A percentile compares a stretch with the other conserved stretches of the same genome.
Evolutionary conservation across 1,284 basidiomycete species (phyloP).

Genomic region (Tilletia caries): DNA sequence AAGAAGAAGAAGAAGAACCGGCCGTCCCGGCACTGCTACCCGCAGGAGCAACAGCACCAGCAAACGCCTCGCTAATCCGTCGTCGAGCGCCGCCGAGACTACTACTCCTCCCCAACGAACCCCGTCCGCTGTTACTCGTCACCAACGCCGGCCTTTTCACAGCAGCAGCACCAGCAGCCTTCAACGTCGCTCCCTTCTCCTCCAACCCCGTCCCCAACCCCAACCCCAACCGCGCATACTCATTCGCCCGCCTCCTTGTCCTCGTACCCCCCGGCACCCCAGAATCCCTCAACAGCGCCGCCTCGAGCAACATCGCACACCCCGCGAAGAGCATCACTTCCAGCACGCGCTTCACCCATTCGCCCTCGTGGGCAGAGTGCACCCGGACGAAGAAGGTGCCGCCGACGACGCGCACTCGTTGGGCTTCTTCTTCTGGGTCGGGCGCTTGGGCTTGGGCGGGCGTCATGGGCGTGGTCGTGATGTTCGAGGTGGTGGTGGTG

Average conservation of each 20-base stretch:
- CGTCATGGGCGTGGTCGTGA: too few relatives aligned
- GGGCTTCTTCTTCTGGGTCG: not conserved
- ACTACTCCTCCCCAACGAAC: not conserved
- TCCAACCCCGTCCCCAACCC: not conserved
- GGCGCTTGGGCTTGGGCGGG: too few relatives aligned
- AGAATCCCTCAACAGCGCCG: slow-evolving; percentile 35
- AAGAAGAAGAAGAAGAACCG: too few relatives aligned
- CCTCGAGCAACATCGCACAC: slow-evolving; percentile 43
- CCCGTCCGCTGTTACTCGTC: not conserved
- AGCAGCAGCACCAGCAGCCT: not conserved
- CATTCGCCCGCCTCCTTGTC: not conserved
- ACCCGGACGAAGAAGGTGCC: slow-evolving; percentile 36
- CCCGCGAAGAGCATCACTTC: slow-evolving; percentile 36
- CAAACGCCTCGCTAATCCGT: not conserved
- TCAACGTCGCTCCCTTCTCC: not conserved
- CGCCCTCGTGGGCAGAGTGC: slow-evolving; percentile 22
- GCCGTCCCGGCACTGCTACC: too few relatives aligned
- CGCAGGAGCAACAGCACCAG: not conserved
- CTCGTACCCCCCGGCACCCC: not conserved
- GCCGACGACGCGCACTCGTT: slow-evolving; percentile 30
- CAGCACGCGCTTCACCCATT: slow-evolving; percentile 22
- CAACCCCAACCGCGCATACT: not conserved
- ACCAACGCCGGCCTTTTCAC: not conserved
- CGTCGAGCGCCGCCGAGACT: not conserved
- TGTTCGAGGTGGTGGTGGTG: too few relatives aligned